Conservation (phyloP, 495 filamentous ascomycete species). For the Neurospora tetrasperma region DNA sequence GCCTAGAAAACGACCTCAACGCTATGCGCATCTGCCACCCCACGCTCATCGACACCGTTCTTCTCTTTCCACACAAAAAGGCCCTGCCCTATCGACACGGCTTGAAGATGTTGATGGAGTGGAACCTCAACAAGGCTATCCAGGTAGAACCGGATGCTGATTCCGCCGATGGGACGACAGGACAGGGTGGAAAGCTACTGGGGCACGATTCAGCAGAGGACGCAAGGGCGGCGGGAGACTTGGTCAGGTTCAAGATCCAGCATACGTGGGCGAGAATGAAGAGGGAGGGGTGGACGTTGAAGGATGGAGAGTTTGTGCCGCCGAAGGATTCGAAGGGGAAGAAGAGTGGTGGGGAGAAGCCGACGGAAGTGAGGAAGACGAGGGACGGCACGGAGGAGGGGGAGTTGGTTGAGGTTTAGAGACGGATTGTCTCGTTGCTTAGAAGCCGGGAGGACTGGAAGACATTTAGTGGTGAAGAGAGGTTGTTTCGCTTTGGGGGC, state of each 20-base stretch:
- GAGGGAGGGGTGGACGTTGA: constrained; percentile 52
- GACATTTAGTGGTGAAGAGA: neutral
- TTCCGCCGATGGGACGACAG: neutral
- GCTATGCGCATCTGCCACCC: constrained; percentile 72
- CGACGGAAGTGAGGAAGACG: neutral
- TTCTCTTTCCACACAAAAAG: constrained; percentile 67
- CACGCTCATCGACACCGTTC: constrained; percentile 72
- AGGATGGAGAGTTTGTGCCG: constrained; percentile 35
- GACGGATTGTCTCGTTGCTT: neutral
- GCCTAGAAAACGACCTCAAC: constrained; percentile 91
- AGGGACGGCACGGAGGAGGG: neutral
- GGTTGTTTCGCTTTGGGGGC: neutral
- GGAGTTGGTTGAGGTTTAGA: neutral
- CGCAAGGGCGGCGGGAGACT: constrained; percentile 73
- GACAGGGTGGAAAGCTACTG: constrained; percentile 11
- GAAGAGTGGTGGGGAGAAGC: neutral
- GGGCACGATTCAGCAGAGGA: constrained; percentile 90
- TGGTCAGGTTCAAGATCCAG: constrained; percentile 58
- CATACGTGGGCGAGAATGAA: constrained; percentile 56
- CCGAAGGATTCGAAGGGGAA: constrained; percentile 33
- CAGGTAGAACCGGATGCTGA: constrained; percentile 55
- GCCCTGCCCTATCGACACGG: constrained; percentile 69
- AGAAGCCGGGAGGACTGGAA: neutral
- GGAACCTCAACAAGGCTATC: constrained; percentile 59
- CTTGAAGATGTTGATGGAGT: constrained; percentile 57